Percentiles rank a stretch among this genome's conserved stretches.
Conservation (phyloP, 495 filamentous ascomycete genomes). For the Hypoxylon perforatum region DNA sequence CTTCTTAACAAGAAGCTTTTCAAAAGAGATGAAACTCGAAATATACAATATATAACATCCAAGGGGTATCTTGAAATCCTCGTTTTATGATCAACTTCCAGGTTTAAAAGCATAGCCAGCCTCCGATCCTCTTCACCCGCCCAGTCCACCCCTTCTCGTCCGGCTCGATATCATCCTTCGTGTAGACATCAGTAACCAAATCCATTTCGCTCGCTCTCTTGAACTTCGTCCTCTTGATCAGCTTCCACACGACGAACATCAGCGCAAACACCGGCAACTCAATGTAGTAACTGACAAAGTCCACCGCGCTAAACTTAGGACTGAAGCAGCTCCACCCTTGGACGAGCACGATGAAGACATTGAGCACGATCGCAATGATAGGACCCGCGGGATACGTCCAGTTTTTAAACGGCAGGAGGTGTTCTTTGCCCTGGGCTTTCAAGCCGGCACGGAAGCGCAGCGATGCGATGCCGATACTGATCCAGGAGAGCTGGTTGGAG, state of each 20-base stretch:
- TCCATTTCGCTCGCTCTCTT: constrained; percentile 65
- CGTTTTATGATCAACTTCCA: not conserved
- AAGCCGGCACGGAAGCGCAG: constrained; percentile 68
- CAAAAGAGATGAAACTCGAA: not conserved
- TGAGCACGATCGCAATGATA: constrained; percentile 61
- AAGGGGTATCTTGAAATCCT: not conserved
- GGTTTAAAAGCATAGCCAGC: constrained; percentile 36
- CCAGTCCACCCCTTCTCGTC: constrained; percentile 27
- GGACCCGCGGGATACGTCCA: constrained; percentile 71
- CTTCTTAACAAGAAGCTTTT: not conserved
- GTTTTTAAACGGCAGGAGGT: constrained; percentile 70
- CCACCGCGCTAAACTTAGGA: constrained; percentile 59
- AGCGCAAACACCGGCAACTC: constrained; percentile 66
- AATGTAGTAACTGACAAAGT: constrained; percentile 67
- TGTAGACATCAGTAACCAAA: constrained; percentile 50
- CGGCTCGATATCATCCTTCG: constrained; percentile 34
- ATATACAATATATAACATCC: not conserved
- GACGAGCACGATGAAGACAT: constrained; percentile 66
- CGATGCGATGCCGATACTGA: constrained; percentile 67
- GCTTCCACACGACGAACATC: constrained; percentile 66
- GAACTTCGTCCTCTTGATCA: constrained; percentile 58
- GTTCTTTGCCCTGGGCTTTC: constrained; percentile 63
- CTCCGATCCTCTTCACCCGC: constrained; percentile 26
- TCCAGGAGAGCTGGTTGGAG: constrained; percentile 72
- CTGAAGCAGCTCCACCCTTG: constrained; percentile 71